Evolutionary conservation across 2,329 filamentous ascomycete species (phyloP).

Genomic region (Cladophialophora chaetospira): DNA sequence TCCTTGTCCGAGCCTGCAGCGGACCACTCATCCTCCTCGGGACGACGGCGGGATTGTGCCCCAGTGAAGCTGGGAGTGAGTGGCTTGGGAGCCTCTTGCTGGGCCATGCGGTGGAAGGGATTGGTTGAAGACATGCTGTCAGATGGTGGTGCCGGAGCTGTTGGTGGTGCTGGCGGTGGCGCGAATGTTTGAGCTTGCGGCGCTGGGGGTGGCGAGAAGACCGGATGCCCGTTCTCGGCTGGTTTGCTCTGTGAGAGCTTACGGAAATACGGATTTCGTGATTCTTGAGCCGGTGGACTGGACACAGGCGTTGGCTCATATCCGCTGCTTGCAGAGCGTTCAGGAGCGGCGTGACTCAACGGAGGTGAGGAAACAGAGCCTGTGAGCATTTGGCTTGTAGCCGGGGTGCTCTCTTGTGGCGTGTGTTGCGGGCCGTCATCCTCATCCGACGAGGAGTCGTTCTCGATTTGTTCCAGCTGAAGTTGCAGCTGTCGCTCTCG

Average conservation of each 20-base stretch:
- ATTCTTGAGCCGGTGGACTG: constrained; percentile 64
- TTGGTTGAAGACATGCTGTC: constrained; percentile 74
- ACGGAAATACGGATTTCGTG: constrained; percentile 92
- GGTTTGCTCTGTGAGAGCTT: constrained; percentile 79
- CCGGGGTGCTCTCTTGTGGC: constrained; percentile 61
- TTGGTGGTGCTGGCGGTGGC: constrained; percentile 41
- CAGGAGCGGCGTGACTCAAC: constrained; percentile 35
- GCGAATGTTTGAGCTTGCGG: constrained; percentile 42
- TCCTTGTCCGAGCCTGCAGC: constrained; percentile 74
- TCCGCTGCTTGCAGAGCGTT: constrained; percentile 50
- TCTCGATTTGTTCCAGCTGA: constrained; percentile 79
- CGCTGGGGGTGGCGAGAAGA: constrained; percentile 48
- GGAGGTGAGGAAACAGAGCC: constrained; percentile 38
- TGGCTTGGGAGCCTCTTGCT: constrained; percentile 51
- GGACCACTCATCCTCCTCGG: constrained; percentile 79
- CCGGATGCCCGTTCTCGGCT: constrained; percentile 47
- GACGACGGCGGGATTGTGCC: constrained; percentile 56
- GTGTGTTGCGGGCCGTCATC: constrained; percentile 71
- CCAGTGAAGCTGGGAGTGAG: constrained; percentile 53
- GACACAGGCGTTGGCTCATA: constrained; percentile 53
- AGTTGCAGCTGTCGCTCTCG: constrained; percentile 85
- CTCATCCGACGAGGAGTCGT: constrained; percentile 73
- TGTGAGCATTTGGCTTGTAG: constrained; percentile 57
- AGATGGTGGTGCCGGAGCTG: constrained; percentile 41
- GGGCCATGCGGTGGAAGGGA: constrained; percentile 85